A percentile compares a stretch with the other conserved stretches of the same genome.
Evolutionary conservation across 257 asterid genomes (phyloP).

Genomic region (Lithospermum erythrorhizon): DNA sequence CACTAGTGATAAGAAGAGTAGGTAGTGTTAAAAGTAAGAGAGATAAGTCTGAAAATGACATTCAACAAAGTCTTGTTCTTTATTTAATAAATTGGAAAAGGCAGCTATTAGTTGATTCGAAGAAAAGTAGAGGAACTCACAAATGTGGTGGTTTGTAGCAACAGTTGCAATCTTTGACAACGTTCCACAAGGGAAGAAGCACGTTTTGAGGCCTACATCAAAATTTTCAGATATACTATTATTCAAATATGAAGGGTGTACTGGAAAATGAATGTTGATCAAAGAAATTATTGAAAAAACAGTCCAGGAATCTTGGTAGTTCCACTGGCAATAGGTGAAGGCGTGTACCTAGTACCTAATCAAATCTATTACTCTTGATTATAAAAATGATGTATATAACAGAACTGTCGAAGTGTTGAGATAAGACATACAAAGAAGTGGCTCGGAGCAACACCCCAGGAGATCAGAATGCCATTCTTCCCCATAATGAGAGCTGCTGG

Average conservation of each 20-base stretch:
- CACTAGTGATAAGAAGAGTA: too few species aligned
- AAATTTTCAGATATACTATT: background rate
- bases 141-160: constrained; percentile 50
- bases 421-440: constrained; percentile 61
- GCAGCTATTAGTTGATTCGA: background rate
- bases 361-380: background rate
- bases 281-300: too few species aligned
- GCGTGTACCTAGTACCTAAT: background rate
- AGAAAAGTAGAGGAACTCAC: constrained; percentile 35
- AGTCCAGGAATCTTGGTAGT: too few species aligned
- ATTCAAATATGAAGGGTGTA: background rate
- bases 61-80: background rate
- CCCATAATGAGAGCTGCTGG: constrained; percentile 32
- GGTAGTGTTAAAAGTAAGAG: too few species aligned
- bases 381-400: background rate
- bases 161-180: constrained; percentile 68
- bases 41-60: background rate
- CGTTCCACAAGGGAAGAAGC: constrained; percentile 71
- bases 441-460: constrained; percentile 88
- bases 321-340: background rate
- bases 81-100: background rate
- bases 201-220: constrained; percentile 67
- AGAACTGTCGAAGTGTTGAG: background rate
- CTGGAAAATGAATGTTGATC: too few species aligned
- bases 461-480: constrained; percentile 82